Evolutionary conservation across 1,284 basidiomycete genomes (phyloP).

Genomic region (Acaromyces ingoldii): DNA sequence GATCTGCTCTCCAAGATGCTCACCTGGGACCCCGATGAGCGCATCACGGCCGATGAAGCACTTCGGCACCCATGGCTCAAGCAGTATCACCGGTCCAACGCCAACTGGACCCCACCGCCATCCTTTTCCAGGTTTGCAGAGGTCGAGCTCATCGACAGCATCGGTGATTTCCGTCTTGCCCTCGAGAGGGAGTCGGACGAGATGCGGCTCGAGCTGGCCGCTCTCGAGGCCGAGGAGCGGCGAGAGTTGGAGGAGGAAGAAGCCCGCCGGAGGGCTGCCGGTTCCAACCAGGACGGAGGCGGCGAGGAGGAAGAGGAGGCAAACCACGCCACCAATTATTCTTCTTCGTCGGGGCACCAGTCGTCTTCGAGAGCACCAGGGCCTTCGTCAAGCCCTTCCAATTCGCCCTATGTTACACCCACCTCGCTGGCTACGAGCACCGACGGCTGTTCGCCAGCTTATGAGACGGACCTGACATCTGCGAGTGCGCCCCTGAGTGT

Average conservation of each 20-base stretch:
- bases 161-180: constrained; percentile 38
- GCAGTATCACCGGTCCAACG: constrained; percentile 42
- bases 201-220: constrained; percentile 30
- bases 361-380: not conserved
- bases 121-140: constrained; percentile 42
- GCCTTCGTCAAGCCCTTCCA: too few relatives aligned
- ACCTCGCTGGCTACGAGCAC: constrained; percentile 2
- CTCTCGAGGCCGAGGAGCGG: constrained; percentile 26
- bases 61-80: constrained; percentile 47
- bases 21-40: constrained; percentile 45
- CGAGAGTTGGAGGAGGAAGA: not conserved
- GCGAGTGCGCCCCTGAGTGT: constrained; percentile 9
- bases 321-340: too few relatives aligned
- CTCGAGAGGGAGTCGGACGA: constrained; percentile 44
- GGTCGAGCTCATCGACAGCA: constrained; percentile 42
- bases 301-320: too few relatives aligned
- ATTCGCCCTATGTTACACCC: not conserved
- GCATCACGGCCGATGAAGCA: constrained; percentile 43
- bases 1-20: constrained; percentile 43
- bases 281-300: not conserved
- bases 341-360: too few relatives aligned
- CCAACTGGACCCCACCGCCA: constrained; percentile 30
- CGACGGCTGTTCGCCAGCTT: constrained; percentile 3
- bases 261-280: not conserved
- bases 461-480: constrained; percentile 9